These are phyloP conservation scores for Pseudopediastrum boryanum DNA, from an alignment of 139 green algal genomes.

Conservation along the genomic window DNA sequence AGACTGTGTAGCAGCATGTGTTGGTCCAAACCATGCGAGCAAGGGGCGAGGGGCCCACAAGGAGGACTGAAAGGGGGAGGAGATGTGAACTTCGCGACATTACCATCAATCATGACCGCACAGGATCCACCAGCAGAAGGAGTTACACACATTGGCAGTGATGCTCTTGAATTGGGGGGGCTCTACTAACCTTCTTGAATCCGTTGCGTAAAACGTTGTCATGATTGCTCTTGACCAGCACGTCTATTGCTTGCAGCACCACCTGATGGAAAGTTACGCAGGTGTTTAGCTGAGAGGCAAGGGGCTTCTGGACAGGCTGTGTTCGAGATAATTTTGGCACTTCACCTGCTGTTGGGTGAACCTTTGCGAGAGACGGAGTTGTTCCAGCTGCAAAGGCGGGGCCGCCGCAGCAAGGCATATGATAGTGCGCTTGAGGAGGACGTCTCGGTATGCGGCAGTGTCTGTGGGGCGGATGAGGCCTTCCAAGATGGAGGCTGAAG, in stretches of 20 bases:
- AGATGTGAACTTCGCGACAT: not conserved
- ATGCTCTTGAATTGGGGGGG: not conserved
- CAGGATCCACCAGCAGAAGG: not conserved
- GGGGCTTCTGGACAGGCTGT: not conserved
- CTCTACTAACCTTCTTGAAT: slow-evolving; percentile 50
- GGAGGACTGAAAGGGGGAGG: not conserved
- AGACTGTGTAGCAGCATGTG: too few species aligned
- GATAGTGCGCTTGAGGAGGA: slow-evolving; percentile 20
- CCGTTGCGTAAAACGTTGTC: slow-evolving; percentile 65
- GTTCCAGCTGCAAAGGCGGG: slow-evolving; percentile 2
- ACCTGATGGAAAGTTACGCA: slow-evolving; percentile 44
- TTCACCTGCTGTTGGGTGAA: slow-evolving; percentile 26
- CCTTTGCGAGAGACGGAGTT: slow-evolving; percentile 33
- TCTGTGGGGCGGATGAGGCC: not conserved
- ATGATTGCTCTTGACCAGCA: slow-evolving; percentile 42
- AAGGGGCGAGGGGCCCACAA: too few species aligned
- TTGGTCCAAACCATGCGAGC: too few species aligned
- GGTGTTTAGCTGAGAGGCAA: not conserved
- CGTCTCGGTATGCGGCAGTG: not conserved
- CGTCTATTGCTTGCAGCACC: slow-evolving; percentile 61
- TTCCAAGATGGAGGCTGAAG: too few species aligned
- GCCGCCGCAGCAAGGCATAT: not conserved
- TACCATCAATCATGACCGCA: not conserved
- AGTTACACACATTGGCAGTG: not conserved
- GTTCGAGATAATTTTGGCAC: not conserved